These are phyloP conservation scores for Actinomucor elegans DNA, from an alignment of 371 early-diverging fungal species.

Conservation along the genomic window DNA sequence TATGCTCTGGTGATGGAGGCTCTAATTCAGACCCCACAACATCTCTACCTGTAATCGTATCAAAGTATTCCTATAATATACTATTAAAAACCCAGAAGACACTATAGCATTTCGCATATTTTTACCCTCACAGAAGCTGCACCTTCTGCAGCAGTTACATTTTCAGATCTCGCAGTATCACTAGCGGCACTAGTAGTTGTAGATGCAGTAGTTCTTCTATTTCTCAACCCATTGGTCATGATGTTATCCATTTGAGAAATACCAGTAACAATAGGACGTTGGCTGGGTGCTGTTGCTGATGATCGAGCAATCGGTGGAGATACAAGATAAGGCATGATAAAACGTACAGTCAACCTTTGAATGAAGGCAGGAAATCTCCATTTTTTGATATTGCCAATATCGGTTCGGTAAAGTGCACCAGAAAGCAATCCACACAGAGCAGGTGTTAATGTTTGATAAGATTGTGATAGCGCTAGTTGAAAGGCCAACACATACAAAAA, in stretches of 20 bases:
- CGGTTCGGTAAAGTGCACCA: constrained; percentile 61
- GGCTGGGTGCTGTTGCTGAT: constrained; percentile 45
- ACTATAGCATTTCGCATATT: not conserved
- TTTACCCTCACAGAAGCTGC: constrained; percentile 28
- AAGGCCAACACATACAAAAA: constrained; percentile 59
- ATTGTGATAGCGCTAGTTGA: constrained; percentile 59
- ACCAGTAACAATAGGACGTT: constrained; percentile 25
- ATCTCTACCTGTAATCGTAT: constrained; percentile 54
- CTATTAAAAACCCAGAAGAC: not conserved
- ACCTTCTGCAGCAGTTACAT: constrained; percentile 13
- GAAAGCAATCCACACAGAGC: constrained; percentile 59
- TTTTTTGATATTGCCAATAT: constrained; percentile 56
- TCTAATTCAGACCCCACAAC: constrained; percentile 33
- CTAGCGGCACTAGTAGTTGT: not conserved
- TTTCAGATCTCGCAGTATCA: constrained; percentile 1
- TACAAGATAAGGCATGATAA: constrained; percentile 38
- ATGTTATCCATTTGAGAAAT: constrained; percentile 29
- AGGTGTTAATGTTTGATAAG: constrained; percentile 56
- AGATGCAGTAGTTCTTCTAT: constrained; percentile 18
- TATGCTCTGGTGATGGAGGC: constrained; percentile 53
- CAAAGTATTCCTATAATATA: constrained; percentile 48
- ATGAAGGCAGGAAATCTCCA: constrained; percentile 61
- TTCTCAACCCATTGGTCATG: constrained; percentile 32
- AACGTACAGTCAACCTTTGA: constrained; percentile 27
- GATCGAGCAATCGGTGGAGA: constrained; percentile 55